Percentiles rank a stretch among this genome's conserved stretches.
phyloP scores from a whole-genome alignment of 352 stramenopile genomes.

The Phytophthora uliginosa region DNA sequence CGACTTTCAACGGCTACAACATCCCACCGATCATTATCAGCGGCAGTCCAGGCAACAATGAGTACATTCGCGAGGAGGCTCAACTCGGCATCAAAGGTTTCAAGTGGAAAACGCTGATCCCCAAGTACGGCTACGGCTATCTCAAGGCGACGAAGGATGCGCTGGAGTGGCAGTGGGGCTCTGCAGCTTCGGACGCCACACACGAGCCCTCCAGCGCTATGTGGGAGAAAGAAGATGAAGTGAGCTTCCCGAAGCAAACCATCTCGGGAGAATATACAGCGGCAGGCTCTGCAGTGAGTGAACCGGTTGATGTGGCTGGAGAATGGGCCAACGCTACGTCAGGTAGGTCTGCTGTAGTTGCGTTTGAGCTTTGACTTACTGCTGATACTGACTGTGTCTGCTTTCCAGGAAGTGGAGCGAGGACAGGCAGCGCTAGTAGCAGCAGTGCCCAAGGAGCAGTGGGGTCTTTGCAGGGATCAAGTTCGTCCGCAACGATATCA shows the following conservation, averaged over 20 bases:
- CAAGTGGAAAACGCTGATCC: constrained; percentile 67
- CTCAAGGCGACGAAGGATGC: constrained; percentile 63
- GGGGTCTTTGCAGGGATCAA: constrained; percentile 8
- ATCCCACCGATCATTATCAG: constrained; percentile 82
- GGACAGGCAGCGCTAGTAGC: constrained; percentile 12
- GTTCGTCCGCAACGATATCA: constrained; percentile 20
- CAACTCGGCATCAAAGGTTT: constrained; percentile 70
- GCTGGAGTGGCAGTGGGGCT: constrained; percentile 74
- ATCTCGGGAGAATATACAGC: constrained; percentile 31
- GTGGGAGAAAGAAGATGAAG: constrained; percentile 58
- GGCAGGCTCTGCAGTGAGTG: constrained; percentile 54
- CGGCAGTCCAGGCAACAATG: constrained; percentile 80
- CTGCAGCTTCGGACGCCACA: constrained; percentile 53
- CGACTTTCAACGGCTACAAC: constrained; percentile 53
- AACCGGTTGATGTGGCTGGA: constrained; percentile 39
- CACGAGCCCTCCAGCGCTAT: constrained; percentile 52
- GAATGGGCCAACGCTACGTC: constrained; percentile 39
- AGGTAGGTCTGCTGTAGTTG: constrained; percentile 23
- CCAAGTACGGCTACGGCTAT: constrained; percentile 83
- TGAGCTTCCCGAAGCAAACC: constrained; percentile 54
- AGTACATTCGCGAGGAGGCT: constrained; percentile 64
- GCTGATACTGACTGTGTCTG: neutral
- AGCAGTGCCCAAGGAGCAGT: constrained; percentile 2
- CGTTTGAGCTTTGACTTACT: neutral
- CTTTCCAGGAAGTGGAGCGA: constrained; percentile 19